Evolutionary conservation across 2,329 filamentous ascomycete species (phyloP), one percentile per base, ranked within the genome.

Genomic region (Amesomyces nigricolor): DNA sequence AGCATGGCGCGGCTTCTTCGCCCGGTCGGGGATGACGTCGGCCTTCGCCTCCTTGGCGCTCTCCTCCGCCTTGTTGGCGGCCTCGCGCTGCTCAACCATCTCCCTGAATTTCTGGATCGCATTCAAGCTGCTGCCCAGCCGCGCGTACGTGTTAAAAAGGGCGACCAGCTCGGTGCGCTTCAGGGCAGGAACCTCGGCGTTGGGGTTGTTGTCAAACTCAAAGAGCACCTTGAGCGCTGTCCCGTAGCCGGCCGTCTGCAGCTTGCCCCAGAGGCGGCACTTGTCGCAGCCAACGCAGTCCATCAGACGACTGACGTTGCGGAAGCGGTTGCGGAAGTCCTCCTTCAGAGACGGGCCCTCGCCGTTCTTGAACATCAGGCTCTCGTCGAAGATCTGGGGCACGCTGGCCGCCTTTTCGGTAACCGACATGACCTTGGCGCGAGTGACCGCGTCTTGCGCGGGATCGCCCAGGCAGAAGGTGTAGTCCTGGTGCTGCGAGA

Each of bases 261-360:
- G 75, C 73, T 99, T 99, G 47, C 94, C 94, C 94, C 94, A 99
- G 2, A 99, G 83, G 8, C 94, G 85, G 73, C 94, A 99, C 75
- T 99, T 99, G 75, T 99, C 94, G 71, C 94, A 99, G 44, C 94
- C 94, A 17, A 97, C 92, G 64, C 94, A 99, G 71, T 99, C 94
- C 94, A 99, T 99, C 61, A 97, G 80, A 40, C 94, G 85, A 70
- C 89, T 95, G 58, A 99, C 89, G 68, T 99, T 99, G 68, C 94
- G 85, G 79, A 99, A 99, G 14, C 94, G 88, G 71, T 95, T 94
- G 64, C 90, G 87, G 78, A 99, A 99, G 68, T 99, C 94, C 68
- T 97, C 92, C 71, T 97, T 99, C 55, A 99, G 75, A 2, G 82
- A 89, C 2, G 88, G 81, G 1, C 83, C 83, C 68, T 86, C 83